These are phyloP conservation scores for Scortechinia acanthostroma DNA, from an alignment of 2,329 filamentous ascomycete genomes.

Conservation along the genomic window DNA sequence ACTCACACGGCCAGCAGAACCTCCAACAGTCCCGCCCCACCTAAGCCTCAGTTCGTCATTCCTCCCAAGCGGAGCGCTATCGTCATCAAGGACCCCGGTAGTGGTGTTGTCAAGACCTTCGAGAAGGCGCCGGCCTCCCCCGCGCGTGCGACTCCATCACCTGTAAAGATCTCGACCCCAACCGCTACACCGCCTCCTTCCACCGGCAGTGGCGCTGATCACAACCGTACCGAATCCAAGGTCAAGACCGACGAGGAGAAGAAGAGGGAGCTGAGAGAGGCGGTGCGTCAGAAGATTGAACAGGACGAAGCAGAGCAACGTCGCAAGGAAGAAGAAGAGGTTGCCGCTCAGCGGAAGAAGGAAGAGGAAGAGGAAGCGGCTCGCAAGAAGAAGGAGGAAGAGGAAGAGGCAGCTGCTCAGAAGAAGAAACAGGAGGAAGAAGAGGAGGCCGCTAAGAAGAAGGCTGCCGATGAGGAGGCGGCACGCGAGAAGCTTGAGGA, in stretches of 20 bases:
- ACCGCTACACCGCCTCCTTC: conserved; percentile 77
- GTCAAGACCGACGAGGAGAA: conserved; percentile 75
- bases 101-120: conserved; percentile 69
- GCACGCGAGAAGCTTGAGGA: too few species aligned
- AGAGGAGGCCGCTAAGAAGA: background rate
- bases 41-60: conserved; percentile 33
- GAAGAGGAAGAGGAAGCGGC: conserved; percentile 8
- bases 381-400: conserved; percentile 17
- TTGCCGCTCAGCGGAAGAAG: conserved; percentile 31
- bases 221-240: conserved; percentile 64
- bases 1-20: background rate
- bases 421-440: conserved; percentile 12
- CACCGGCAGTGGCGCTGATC: conserved; percentile 49
- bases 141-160: conserved; percentile 39
- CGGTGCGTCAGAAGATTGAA: background rate
- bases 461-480: background rate
- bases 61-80: conserved; percentile 66
- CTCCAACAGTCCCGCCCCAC: conserved; percentile 21
- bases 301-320: background rate
- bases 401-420: too few species aligned
- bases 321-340: conserved; percentile 69
- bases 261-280: conserved; percentile 71
- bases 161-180: conserved; percentile 66
- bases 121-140: conserved; percentile 51
- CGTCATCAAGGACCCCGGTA: conserved; percentile 75